Base-by-base conservation (phyloP, 257 asterid species). In the Solanum habrochaites region DNA sequence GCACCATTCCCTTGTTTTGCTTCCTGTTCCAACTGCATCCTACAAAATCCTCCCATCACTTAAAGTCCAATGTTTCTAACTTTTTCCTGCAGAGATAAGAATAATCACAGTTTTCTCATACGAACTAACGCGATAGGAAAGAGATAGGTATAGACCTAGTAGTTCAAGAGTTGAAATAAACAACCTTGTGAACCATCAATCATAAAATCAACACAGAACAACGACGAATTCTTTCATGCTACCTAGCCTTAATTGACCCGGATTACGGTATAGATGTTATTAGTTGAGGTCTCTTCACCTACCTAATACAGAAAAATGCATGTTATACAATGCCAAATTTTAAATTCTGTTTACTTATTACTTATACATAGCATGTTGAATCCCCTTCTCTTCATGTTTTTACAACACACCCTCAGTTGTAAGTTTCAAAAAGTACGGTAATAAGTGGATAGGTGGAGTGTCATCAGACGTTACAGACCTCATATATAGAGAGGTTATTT, bases 1-100 rank as follows among this genome's bases (percentile, higher is more conserved):
- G 6, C 92, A 80, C 98, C 98, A 94, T 95, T 58, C 98, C 98
- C 89, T 92, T 94, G 94, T n/a, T 95, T 95, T 10, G 96, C 98
- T n/a, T 88, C 98, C 98, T 5, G 96, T 96, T 43, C 94, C 97
- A 42, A 94, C 95, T 25, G 96, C 98, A 85, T 89, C 91, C 98
- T 94, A 84, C 14, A 58, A 74, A 15, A 67, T 35, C n/a, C 20
- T 58, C 62, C 73, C 71, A 64, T 72, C 39, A 37, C 9, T 37
- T 81, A n/a, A 15, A 1, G 2, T 4, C 8, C 64, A 27, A 78
- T 25, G 83, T 45, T 78, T 78, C 58, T 14, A 45, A 39, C 29
- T 15, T 21, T 21, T 31, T 86, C 56, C 60, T 40, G 39, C 5
- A 16, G 45, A n/a, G 56, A 18, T n/a, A 29, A 72, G 56, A 27